A percentile compares a stretch with the other conserved stretches of the same genome.
These are phyloP conservation scores for Astrocystis sublimbata DNA, from an alignment of 495 filamentous ascomycete species.

Conservation along the genomic window DNA sequence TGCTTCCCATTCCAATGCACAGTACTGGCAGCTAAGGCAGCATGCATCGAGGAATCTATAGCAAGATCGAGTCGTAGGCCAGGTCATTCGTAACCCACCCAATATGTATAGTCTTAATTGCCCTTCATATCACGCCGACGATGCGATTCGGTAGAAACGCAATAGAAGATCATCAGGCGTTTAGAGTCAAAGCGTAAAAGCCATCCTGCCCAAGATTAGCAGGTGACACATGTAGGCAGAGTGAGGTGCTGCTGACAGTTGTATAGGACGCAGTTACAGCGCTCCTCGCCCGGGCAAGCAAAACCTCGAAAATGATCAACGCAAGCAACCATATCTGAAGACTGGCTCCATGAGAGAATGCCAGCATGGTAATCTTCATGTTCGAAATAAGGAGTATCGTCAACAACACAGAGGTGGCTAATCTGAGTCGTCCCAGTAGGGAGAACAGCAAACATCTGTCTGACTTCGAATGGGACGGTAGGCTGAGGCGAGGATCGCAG, in stretches of 20 bases:
- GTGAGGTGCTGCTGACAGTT: background rate
- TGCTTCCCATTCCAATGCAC: too few species aligned
- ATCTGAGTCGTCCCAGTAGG: background rate
- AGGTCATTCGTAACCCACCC: too few species aligned
- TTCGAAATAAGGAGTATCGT: background rate
- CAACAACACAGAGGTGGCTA: background rate
- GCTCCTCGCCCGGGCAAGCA: background rate
- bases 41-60: too few species aligned
- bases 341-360: background rate
- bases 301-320: background rate
- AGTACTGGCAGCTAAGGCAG: too few species aligned
- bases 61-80: background rate
- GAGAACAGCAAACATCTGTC: background rate
- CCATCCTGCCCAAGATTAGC: slow-evolving; percentile 1
- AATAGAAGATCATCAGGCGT: background rate
- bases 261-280: background rate
- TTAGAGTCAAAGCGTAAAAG: background rate
- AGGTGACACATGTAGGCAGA: background rate
- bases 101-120: too few species aligned
- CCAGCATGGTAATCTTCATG: background rate
- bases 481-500: background rate
- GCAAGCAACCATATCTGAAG: background rate
- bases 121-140: background rate
- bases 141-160: background rate
- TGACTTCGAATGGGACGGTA: background rate